A percentile compares a stretch with the other conserved stretches of the same genome.
Conservation (phyloP, 2,329 filamentous ascomycete species). For the Cladophialophora chaetospira region DNA sequence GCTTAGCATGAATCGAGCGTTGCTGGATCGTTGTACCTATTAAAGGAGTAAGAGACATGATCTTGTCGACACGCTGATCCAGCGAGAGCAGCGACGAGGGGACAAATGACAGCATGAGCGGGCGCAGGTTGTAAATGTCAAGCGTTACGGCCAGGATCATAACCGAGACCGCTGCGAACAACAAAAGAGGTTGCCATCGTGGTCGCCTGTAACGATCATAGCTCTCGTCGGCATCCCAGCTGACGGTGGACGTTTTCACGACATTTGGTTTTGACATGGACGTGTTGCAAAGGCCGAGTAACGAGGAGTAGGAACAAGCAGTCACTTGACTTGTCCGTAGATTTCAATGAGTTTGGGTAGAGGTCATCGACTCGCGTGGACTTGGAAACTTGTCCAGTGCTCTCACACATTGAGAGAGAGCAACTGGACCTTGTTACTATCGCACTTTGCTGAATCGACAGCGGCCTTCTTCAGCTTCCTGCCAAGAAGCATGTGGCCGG, state of each 20-base stretch:
- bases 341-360: too few relatives aligned
- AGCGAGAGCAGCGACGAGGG: slow-evolving; percentile 28
- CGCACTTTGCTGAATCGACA: too few relatives aligned
- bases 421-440: too few relatives aligned
- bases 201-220: slow-evolving; percentile 2
- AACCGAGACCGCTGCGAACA: background rate
- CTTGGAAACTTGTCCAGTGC: too few relatives aligned
- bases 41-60: slow-evolving; percentile 50
- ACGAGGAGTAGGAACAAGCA: too few relatives aligned
- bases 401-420: too few relatives aligned
- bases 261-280: background rate
- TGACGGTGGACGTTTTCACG: background rate
- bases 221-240: slow-evolving; percentile 4
- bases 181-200: slow-evolving; percentile 2
- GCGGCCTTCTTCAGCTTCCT: too few relatives aligned
- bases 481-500: too few relatives aligned
- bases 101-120: background rate
- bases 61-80: slow-evolving; percentile 45
- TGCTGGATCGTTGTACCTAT: slow-evolving; percentile 52
- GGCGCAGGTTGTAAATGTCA: background rate
- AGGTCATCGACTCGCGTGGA: too few relatives aligned
- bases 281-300: too few relatives aligned
- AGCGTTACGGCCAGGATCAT: background rate
- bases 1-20: background rate
- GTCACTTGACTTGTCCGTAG: too few relatives aligned